A percentile compares a stretch with the other conserved stretches of the same genome.
These are phyloP conservation scores for Pleurozium schreberi DNA, from an alignment of 225 moss, liverwort and hornwort species.

Conservation along the genomic window DNA sequence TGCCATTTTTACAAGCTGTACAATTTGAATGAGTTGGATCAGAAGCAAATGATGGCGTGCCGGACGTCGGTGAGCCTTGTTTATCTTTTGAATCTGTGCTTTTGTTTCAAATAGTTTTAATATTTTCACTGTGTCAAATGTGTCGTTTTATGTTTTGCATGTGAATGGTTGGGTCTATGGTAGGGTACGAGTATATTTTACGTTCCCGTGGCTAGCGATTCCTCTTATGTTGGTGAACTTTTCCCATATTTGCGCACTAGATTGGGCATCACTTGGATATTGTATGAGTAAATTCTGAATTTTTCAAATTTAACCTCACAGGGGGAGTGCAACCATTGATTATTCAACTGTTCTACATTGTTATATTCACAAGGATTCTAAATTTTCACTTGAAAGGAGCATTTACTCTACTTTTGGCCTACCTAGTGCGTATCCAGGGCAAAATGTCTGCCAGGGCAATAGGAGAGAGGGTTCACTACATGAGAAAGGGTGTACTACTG, in stretches of 20 bases:
- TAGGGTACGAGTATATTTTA: background rate
- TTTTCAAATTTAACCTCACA: background rate
- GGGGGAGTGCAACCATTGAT: background rate
- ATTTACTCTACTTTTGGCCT: background rate
- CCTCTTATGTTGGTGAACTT: no score
- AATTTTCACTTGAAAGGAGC: background rate
- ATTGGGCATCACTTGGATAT: background rate
- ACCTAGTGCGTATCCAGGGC: background rate
- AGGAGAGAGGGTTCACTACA: background rate
- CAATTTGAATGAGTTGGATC: conserved; percentile 77
- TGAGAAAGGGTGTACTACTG: background rate
- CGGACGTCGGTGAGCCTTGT: conserved; percentile 46
- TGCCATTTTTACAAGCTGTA: conserved; percentile 75
- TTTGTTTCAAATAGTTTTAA: background rate
- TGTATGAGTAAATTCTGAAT: background rate
- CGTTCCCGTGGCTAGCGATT: background rate
- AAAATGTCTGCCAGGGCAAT: background rate
- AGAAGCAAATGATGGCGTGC: conserved; percentile 65
- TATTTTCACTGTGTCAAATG: background rate
- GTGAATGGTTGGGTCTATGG: background rate
- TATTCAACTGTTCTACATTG: background rate
- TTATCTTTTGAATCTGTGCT: background rate
- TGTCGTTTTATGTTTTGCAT: background rate
- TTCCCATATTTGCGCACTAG: background rate
- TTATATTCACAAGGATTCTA: background rate